These are phyloP conservation scores for Penicillium oxalicum DNA, from an alignment of 2,329 filamentous ascomycete genomes.

Conservation along the genomic window DNA sequence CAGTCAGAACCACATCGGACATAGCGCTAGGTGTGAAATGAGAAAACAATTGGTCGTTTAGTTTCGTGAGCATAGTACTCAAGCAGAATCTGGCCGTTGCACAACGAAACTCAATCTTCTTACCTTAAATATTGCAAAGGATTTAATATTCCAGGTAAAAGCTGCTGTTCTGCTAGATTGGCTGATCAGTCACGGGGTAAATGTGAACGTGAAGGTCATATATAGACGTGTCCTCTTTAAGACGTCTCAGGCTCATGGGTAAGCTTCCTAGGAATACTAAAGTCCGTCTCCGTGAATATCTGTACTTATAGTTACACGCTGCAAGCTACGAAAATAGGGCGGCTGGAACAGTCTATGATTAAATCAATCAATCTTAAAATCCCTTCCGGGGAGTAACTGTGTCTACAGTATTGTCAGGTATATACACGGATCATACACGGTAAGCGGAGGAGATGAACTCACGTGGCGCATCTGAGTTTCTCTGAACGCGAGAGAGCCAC, in stretches of 20 bases:
- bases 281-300: not conserved
- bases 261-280: not conserved
- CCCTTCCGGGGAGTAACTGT: not conserved
- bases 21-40: not conserved
- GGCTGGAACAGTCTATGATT: too few relatives aligned
- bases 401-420: not conserved
- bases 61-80: not conserved
- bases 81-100: not conserved
- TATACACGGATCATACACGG: not conserved
- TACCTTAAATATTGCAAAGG: not conserved
- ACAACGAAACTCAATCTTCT: not conserved
- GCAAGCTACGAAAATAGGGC: too few relatives aligned
- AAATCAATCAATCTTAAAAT: conserved; percentile 2
- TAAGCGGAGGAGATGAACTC: conserved; percentile 1
- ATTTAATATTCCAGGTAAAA: not conserved
- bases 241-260: not conserved
- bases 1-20: not conserved
- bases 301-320: too few relatives aligned
- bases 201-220: conserved; percentile 1
- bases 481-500: conserved; percentile 2
- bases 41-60: not conserved
- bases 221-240: not conserved
- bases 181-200: not conserved
- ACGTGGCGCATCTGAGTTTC: conserved; percentile 2
- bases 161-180: conserved; percentile 1